phyloP scores from a whole-genome alignment of 768 basidiomycete genomes.

The Psilocybe tampanensis region DNA sequence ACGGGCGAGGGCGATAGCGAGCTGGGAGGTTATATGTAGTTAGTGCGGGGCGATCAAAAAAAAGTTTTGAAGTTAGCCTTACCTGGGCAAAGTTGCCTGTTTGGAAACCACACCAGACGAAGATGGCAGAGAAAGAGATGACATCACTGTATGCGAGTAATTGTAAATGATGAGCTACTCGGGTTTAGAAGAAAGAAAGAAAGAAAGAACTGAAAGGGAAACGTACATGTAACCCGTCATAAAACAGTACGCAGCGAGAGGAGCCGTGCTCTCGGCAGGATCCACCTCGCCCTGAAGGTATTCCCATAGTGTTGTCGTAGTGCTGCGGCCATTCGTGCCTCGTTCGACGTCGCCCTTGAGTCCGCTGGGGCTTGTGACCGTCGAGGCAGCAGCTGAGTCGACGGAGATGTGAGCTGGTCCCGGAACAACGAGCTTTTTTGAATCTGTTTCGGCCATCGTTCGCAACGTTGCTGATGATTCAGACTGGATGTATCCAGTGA shows the following conservation, averaged over 20 bases:
- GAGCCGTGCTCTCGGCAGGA: constrained; percentile 49
- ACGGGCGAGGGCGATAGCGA: constrained; percentile 79
- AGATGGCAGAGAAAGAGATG: constrained; percentile 76
- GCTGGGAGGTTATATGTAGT: constrained; percentile 37
- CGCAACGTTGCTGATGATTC: too few species aligned
- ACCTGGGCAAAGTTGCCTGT: constrained; percentile 79
- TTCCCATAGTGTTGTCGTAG: constrained; percentile 36
- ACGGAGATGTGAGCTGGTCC: neutral
- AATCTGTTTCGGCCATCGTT: constrained; percentile 1
- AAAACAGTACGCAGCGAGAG: constrained; percentile 68
- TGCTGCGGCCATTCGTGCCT: neutral
- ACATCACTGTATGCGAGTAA: constrained; percentile 50
- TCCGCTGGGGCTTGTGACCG: neutral
- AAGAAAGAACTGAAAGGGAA: neutral
- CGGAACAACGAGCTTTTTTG: constrained; percentile 4
- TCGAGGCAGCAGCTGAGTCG: constrained; percentile 7
- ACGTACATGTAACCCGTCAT: constrained; percentile 79
- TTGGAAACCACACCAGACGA: constrained; percentile 87
- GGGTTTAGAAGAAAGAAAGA: too few species aligned
- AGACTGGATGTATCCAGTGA: neutral
- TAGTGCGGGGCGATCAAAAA: neutral
- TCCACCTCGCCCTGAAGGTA: constrained; percentile 52
- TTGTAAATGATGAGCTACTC: neutral
- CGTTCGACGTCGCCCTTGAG: constrained; percentile 22
- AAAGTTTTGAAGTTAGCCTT: constrained; percentile 8